These are phyloP conservation scores for Stagonosporopsis rhizophila DNA, from an alignment of 2,329 filamentous ascomycete genomes.

Conservation along the genomic window DNA sequence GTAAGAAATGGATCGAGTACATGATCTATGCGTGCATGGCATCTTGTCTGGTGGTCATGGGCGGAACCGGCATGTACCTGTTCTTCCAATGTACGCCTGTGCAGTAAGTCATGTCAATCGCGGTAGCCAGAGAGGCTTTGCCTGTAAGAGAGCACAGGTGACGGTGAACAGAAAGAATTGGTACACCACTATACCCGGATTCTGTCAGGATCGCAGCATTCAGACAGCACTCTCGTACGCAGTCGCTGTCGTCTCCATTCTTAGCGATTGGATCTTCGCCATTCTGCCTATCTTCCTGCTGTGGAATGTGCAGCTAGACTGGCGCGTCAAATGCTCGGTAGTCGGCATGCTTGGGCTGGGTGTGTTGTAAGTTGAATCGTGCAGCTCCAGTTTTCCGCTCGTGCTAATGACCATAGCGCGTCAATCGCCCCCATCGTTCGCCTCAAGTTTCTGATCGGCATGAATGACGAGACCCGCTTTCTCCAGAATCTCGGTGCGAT, in stretches of 20 bases:
- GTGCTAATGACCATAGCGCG: constrained; percentile 8
- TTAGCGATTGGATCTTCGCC: constrained; percentile 31
- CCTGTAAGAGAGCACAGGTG: background rate
- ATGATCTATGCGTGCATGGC: constrained; percentile 21
- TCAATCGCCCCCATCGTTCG: constrained; percentile 24
- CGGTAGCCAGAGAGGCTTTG: background rate
- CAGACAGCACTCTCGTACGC: constrained; percentile 17
- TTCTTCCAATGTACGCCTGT: constrained; percentile 22
- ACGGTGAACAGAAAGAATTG: constrained; percentile 18
- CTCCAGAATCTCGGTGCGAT: constrained; percentile 21
- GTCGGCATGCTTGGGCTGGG: constrained; percentile 28
- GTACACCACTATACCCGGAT: constrained; percentile 11
- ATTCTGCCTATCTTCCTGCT: constrained; percentile 55
- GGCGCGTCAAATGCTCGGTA: constrained; percentile 58
- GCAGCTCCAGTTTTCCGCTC: too few relatives aligned
- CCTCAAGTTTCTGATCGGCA: constrained; percentile 20
- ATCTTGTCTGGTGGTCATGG: constrained; percentile 15
- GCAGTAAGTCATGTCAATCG: constrained; percentile 5
- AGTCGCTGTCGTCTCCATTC: constrained; percentile 20
- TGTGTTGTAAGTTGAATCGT: constrained; percentile 7
- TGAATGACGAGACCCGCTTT: constrained; percentile 18
- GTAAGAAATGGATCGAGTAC: constrained; percentile 21
- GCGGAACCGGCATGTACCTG: constrained; percentile 20
- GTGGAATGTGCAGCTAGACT: constrained; percentile 61
- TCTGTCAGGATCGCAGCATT: constrained; percentile 14